These are phyloP conservation scores for Raphidocelis subcapitata DNA, from an alignment of 139 green algal genomes.

Conservation along the genomic window DNA sequence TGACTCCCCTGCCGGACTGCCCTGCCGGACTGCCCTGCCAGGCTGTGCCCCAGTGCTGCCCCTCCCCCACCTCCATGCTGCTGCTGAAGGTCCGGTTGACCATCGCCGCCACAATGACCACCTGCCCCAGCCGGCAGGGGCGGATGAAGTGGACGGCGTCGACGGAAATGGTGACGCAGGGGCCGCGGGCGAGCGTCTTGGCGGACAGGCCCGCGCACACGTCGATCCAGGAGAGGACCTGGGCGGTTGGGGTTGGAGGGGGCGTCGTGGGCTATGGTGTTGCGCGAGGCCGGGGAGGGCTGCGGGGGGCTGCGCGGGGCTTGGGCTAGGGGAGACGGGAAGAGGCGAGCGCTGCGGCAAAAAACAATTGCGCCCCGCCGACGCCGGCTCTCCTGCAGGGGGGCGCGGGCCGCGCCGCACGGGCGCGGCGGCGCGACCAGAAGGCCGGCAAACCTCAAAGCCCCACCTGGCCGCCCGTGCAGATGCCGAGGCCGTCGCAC, in stretches of 20 bases:
- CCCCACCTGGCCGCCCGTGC: slow-evolving; percentile 59
- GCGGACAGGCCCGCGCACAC: slow-evolving; percentile 75
- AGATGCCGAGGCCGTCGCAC: slow-evolving; percentile 61
- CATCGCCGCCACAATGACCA: slow-evolving; percentile 80
- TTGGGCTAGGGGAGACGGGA: too few relatives aligned
- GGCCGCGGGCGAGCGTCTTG: slow-evolving; percentile 72
- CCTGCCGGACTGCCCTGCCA: too few relatives aligned
- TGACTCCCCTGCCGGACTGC: too few relatives aligned
- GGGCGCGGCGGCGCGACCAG: too few relatives aligned
- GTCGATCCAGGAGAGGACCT: slow-evolving; percentile 87
- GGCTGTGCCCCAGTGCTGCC: too few relatives aligned
- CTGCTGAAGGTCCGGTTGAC: slow-evolving; percentile 78
- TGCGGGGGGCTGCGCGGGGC: too few relatives aligned
- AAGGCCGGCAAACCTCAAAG: too few relatives aligned
- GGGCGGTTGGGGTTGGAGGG: neutral
- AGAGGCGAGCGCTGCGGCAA: too few relatives aligned
- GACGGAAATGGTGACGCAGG: slow-evolving; percentile 74
- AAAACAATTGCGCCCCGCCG: too few relatives aligned
- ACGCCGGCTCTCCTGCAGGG: too few relatives aligned
- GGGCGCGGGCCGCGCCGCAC: too few relatives aligned
- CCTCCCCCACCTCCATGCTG: slow-evolving; percentile 62
- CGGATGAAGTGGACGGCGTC: slow-evolving; percentile 76
- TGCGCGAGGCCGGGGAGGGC: too few relatives aligned
- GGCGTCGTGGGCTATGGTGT: neutral
- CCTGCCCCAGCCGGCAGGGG: slow-evolving; percentile 56